Evolutionary conservation across 2,329 filamentous ascomycete genomes (phyloP), one percentile per base, ranked within the genome.

Genomic region (Aspergillus hiratsukae): DNA sequence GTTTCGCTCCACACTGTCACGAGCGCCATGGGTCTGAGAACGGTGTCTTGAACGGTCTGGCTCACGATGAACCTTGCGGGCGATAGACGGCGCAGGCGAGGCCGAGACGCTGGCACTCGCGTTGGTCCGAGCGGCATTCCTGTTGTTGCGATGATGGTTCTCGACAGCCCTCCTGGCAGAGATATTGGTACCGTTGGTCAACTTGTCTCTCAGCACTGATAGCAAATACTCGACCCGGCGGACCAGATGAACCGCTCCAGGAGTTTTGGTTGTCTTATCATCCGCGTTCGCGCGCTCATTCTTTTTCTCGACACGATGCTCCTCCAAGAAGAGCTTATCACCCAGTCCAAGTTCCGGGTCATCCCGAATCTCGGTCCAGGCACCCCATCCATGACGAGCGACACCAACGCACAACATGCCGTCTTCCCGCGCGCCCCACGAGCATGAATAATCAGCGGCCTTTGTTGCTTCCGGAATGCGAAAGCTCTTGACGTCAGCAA

Each of bases 251-350:
- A 99, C 94, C 23, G 94, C 93, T n/a, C 94, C 94, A 3, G 94
- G 94, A 2, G 93, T 96, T 68, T 96, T 95, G 37, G 76, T 77
- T 28, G 74, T 66, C 57, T 76, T 77, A 28, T 73, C 71, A n/a
- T 74, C 89, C 19, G 81, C 81, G 66, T 86, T 86, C 61, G 84
- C 77, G 37, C 94, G 88, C 73, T 97, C 91, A 67, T 94, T 92
- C 72, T 97, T 97, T 77, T 95, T 94, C 72, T 96, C 94, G 19
- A 97, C 93, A n/a, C 93, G 89, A 72, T 97, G 92, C 73, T 99
- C 95, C 71, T 99, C 94, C 1, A 99, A 78, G 77, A 96, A 99
- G 71, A 97, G 90, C 69, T 97, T 97, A 66, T 96, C 91, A 1
- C 80, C 78, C 77, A 99, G 87, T 8, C 86, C 89, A 23, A 99